phyloP scores from a whole-genome alignment of 140 eudicot genomes.

The Bidens hawaiensis region DNA sequence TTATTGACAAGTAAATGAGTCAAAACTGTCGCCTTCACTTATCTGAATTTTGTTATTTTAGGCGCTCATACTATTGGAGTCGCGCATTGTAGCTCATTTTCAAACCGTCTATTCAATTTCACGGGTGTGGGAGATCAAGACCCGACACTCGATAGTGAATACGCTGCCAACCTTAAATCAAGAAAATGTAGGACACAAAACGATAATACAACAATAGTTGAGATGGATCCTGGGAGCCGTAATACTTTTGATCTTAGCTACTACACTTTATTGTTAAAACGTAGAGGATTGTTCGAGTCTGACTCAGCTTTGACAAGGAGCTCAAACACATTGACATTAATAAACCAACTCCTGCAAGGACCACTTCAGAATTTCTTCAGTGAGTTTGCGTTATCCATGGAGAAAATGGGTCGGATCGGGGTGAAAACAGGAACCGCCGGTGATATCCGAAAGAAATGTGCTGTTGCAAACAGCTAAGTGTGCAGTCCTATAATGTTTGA shows the following conservation, averaged over 20 bases:
- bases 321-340: slow-evolving; percentile 33
- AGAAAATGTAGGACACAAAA: slow-evolving; percentile 48
- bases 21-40: neutral
- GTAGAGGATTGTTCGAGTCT: slow-evolving; percentile 64
- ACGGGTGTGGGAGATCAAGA: slow-evolving; percentile 61
- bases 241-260: slow-evolving; percentile 75
- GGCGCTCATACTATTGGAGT: slow-evolving; percentile 81
- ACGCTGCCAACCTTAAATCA: slow-evolving; percentile 48
- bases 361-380: slow-evolving; percentile 36
- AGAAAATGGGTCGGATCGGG: slow-evolving; percentile 60
- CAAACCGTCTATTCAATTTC: slow-evolving; percentile 67
- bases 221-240: slow-evolving; percentile 88
- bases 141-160: slow-evolving; percentile 66
- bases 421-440: slow-evolving; percentile 64
- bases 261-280: slow-evolving; percentile 49
- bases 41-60: neutral
- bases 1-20: neutral
- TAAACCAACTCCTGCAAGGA: slow-evolving; percentile 51
- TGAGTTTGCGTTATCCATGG: slow-evolving; percentile 65
- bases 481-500: neutral
- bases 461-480: slow-evolving; percentile 43
- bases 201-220: slow-evolving; percentile 53
- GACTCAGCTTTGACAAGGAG: slow-evolving; percentile 54
- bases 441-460: slow-evolving; percentile 65
- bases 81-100: slow-evolving; percentile 54